Conservation (phyloP, 2,329 filamentous ascomycete species). For the Geoglossum cookeanum region DNA sequence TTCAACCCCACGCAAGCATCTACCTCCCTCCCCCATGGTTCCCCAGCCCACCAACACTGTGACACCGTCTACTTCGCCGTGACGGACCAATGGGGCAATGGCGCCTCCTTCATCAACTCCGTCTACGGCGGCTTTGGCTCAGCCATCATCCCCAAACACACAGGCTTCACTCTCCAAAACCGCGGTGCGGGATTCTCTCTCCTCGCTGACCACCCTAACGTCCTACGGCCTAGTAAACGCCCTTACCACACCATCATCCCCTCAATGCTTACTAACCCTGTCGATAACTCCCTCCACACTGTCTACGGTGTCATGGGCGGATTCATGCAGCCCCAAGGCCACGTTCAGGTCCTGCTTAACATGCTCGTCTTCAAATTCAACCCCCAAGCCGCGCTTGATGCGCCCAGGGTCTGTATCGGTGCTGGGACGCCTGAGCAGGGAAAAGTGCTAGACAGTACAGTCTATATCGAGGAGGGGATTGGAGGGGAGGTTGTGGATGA, state of each 20-base stretch:
- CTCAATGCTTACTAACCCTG: constrained; percentile 61
- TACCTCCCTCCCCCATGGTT: constrained; percentile 45
- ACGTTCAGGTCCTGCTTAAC: constrained; percentile 81
- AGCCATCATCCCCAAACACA: constrained; percentile 62
- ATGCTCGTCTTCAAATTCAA: constrained; percentile 66
- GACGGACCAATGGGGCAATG: constrained; percentile 68
- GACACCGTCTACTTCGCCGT: constrained; percentile 92
- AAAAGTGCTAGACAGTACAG: constrained; percentile 38
- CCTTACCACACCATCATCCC: constrained; percentile 98
- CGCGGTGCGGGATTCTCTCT: constrained; percentile 76
- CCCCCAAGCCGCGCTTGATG: constrained; percentile 77
- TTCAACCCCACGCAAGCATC: constrained; percentile 35
- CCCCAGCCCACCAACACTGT: constrained; percentile 65
- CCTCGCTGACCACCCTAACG: constrained; percentile 52
- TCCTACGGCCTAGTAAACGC: constrained; percentile 59
- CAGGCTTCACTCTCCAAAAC: constrained; percentile 89
- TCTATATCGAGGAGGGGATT: constrained; percentile 74
- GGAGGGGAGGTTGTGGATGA: constrained; percentile 45
- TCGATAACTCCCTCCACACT: constrained; percentile 56
- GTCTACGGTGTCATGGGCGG: constrained; percentile 96
- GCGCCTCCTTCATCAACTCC: constrained; percentile 90
- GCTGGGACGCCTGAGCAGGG: constrained; percentile 46
- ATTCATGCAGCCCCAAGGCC: constrained; percentile 96
- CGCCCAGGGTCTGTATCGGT: constrained; percentile 76
- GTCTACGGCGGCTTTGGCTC: constrained; percentile 85